Percentiles rank a stretch among this genome's conserved stretches.
Conservation (phyloP, 2,329 filamentous ascomycete genomes). For the Trichoderma sp. region DNA sequence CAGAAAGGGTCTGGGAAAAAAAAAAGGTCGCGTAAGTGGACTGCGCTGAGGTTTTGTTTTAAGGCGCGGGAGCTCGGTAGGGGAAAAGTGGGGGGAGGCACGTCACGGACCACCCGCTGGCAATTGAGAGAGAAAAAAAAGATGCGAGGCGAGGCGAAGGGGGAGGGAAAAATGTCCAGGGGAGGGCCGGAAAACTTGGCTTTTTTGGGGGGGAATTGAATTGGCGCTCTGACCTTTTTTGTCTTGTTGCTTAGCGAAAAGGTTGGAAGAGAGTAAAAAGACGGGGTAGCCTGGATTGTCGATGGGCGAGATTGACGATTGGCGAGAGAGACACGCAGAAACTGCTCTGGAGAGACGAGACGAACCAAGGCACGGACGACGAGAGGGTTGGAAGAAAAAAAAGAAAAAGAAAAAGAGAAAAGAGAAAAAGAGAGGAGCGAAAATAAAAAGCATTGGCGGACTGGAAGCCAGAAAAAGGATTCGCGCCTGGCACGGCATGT, state of each 20-base stretch:
- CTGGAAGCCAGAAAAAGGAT: conserved; percentile 18
- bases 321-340: conserved; percentile 3
- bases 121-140: background rate
- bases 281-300: conserved; percentile 22
- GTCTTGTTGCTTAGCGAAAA: background rate
- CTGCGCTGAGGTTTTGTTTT: conserved; percentile 36
- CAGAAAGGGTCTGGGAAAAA: conserved; percentile 19
- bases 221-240: conserved; percentile 26
- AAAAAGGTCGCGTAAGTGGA: conserved; percentile 34
- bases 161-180: background rate
- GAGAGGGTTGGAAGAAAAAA: conserved; percentile 13
- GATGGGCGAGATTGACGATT: conserved; percentile 21
- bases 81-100: conserved; percentile 31
- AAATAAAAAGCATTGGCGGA: conserved; percentile 10
- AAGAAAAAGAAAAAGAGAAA: conserved; percentile 6
- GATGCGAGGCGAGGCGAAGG: conserved; percentile 18
- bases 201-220: background rate
- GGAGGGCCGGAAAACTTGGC: conserved; percentile 8
- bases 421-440: conserved; percentile 11
- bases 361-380: conserved; percentile 25
- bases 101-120: conserved; percentile 34
- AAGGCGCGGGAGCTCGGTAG: conserved; percentile 30
- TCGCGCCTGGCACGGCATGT: conserved; percentile 11
- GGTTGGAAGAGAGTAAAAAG: conserved; percentile 2
- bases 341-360: conserved; percentile 15